Evolutionary conservation across 495 filamentous ascomycete genomes (phyloP).

Genomic region (Sphaerosporella brunnea): DNA sequence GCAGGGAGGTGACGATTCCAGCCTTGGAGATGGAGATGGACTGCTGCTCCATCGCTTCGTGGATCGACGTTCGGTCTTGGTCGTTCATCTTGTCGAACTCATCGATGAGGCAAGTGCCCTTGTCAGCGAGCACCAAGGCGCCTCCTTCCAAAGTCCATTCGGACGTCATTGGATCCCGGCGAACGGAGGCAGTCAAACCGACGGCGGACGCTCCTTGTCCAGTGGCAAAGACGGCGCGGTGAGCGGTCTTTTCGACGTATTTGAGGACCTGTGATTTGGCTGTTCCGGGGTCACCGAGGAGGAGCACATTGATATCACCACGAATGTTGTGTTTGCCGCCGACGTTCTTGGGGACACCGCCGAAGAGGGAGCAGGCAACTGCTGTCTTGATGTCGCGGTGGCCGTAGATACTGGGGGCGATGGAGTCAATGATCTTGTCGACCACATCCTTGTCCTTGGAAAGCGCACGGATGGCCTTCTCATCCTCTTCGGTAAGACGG

Average conservation of each 20-base stretch:
- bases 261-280: conserved; percentile 85
- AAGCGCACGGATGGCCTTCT: conserved; percentile 73
- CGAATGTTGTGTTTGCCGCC: conserved; percentile 76
- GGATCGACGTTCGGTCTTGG: conserved; percentile 90
- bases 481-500: conserved; percentile 86
- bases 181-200: conserved; percentile 92
- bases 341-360: conserved; percentile 79
- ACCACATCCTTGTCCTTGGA: conserved; percentile 80
- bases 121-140: conserved; percentile 86
- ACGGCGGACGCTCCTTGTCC: conserved; percentile 95
- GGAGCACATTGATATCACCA: conserved; percentile 93
- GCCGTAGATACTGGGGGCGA: conserved; percentile 94
- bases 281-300: conserved; percentile 93
- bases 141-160: conserved; percentile 99
- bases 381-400: conserved; percentile 97
- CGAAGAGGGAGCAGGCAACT: conserved; percentile 83
- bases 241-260: conserved; percentile 95
- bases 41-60: conserved; percentile 99
- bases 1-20: conserved; percentile 92
- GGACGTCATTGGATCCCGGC: conserved; percentile 82
- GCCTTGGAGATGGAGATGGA: conserved; percentile 99
- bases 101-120: conserved; percentile 91
- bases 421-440: conserved; percentile 84
- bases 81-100: conserved; percentile 99
- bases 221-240: conserved; percentile 89